A percentile compares a stretch with the other conserved stretches of the same genome.
Evolutionary conservation across 1,139 yeast species (phyloP).

Genomic region (Saccharomyces uvarum): DNA sequence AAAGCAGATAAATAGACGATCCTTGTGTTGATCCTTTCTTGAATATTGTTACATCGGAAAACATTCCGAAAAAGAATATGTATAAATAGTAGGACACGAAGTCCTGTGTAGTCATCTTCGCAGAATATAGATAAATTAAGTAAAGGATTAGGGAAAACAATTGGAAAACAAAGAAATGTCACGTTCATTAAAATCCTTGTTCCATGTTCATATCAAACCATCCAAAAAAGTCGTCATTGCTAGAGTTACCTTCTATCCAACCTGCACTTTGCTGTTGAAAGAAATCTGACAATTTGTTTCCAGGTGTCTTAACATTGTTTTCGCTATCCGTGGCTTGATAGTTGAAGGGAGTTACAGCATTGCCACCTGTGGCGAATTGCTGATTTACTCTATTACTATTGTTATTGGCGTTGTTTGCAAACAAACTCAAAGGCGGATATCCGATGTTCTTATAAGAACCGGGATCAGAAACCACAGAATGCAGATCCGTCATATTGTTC

Average conservation of each 20-base stretch:
- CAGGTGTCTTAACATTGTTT: neutral
- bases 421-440: neutral
- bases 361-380: neutral
- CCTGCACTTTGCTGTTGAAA: slow-evolving; percentile 78
- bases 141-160: neutral
- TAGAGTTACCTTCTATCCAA: slow-evolving; percentile 62
- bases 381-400: neutral
- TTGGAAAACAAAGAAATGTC: neutral
- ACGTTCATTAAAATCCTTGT: slow-evolving; percentile 40
- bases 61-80: neutral
- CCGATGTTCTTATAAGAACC: neutral
- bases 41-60: neutral
- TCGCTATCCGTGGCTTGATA: neutral
- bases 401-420: neutral
- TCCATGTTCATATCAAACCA: slow-evolving; percentile 79
- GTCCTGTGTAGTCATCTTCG: neutral
- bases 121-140: neutral
- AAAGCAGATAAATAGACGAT: neutral
- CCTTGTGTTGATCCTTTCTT: neutral
- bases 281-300: slow-evolving; percentile 32
- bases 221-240: slow-evolving; percentile 76
- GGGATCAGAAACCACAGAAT: neutral
- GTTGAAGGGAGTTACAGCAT: neutral
- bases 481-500: neutral
- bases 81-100: neutral